Percentiles rank a stretch among this genome's conserved stretches.
These are phyloP conservation scores for Phytophthora boehmeriae DNA, from an alignment of 352 stramenopile genomes.

Conservation along the genomic window DNA sequence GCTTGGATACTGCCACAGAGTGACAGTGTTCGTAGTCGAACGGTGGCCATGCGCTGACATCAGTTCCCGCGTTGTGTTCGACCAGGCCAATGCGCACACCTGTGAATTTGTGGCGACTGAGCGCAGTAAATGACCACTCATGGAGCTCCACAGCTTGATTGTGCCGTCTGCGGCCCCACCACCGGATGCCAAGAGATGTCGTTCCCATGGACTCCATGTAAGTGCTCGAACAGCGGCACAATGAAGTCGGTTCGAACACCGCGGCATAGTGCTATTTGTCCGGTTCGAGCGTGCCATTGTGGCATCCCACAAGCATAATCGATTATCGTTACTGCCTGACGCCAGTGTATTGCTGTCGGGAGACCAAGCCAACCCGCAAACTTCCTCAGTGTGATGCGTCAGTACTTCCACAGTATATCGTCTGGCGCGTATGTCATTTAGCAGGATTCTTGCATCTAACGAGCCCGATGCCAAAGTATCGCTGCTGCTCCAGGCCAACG, in stretches of 20 bases:
- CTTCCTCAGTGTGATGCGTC: slow-evolving; percentile 91
- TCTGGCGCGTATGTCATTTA: slow-evolving; percentile 41
- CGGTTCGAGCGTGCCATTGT: slow-evolving; percentile 8
- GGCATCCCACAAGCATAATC: slow-evolving; percentile 93
- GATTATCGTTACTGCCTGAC: slow-evolving; percentile 96
- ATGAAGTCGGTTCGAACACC: slow-evolving; percentile 88
- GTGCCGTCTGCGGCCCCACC: slow-evolving; percentile 94
- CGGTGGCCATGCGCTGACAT: slow-evolving; percentile 95
- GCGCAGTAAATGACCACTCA: slow-evolving; percentile 85
- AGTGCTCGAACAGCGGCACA: slow-evolving; percentile 96
- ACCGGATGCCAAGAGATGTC: slow-evolving; percentile 93
- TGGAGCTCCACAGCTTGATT: slow-evolving; percentile 98
- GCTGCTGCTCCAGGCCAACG: slow-evolving; percentile 91
- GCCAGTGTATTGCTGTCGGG: slow-evolving; percentile 92
- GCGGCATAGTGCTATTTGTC: slow-evolving; percentile 16
- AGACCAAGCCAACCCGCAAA: slow-evolving; percentile 96
- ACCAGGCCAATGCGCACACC: slow-evolving; percentile 94
- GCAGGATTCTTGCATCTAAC: slow-evolving; percentile 90
- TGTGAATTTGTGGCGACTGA: slow-evolving; percentile 95
- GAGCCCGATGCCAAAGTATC: slow-evolving; percentile 90
- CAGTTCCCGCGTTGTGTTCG: slow-evolving; percentile 86
- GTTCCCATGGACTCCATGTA: slow-evolving; percentile 96
- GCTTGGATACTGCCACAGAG: slow-evolving; percentile 95
- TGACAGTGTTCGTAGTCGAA: slow-evolving; percentile 88
- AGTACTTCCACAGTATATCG: slow-evolving; percentile 77